These are phyloP conservation scores for Stagonosporopsis chrysanthemi DNA, from an alignment of 2,329 filamentous ascomycete genomes.

Conservation along the genomic window DNA sequence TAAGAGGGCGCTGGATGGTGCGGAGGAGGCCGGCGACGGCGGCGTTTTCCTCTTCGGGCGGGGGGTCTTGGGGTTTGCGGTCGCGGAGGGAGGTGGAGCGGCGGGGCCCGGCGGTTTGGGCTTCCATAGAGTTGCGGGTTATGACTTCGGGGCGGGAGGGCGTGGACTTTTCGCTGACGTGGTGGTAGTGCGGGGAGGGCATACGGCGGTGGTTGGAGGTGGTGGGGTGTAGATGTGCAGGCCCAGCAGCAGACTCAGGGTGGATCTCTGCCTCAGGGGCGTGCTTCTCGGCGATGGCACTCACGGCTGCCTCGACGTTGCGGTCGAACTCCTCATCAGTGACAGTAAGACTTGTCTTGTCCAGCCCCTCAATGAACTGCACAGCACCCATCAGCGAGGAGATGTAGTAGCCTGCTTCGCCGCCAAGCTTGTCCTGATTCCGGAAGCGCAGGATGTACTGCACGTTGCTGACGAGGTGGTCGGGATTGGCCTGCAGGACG, in stretches of 20 bases:
- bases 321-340: conserved; percentile 93
- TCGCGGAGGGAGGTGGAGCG: conserved; percentile 63
- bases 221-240: conserved; percentile 27
- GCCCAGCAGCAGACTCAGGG: conserved; percentile 25
- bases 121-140: conserved; percentile 66
- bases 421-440: conserved; percentile 95
- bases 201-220: conserved; percentile 44
- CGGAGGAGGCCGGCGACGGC: conserved; percentile 85
- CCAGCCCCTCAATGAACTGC: conserved; percentile 95
- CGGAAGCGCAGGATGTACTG: conserved; percentile 97
- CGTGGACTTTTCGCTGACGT: conserved; percentile 58
- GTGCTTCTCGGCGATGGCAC: conserved; percentile 91
- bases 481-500: conserved; percentile 90
- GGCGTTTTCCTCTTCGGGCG: conserved; percentile 72
- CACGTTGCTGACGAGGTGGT: conserved; percentile 95
- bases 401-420: conserved; percentile 98
- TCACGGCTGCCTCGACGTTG: conserved; percentile 96
- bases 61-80: conserved; percentile 26
- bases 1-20: conserved; percentile 89
- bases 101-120: conserved; percentile 64
- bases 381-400: conserved; percentile 96
- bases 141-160: conserved; percentile 65
- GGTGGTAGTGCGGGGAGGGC: conserved; percentile 54
- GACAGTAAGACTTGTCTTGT: conserved; percentile 91
- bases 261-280: conserved; percentile 54